Percentiles rank a stretch among this genome's conserved stretches.
Conservation (phyloP, 2,329 filamentous ascomycete species). For the Neonectria sp. region DNA sequence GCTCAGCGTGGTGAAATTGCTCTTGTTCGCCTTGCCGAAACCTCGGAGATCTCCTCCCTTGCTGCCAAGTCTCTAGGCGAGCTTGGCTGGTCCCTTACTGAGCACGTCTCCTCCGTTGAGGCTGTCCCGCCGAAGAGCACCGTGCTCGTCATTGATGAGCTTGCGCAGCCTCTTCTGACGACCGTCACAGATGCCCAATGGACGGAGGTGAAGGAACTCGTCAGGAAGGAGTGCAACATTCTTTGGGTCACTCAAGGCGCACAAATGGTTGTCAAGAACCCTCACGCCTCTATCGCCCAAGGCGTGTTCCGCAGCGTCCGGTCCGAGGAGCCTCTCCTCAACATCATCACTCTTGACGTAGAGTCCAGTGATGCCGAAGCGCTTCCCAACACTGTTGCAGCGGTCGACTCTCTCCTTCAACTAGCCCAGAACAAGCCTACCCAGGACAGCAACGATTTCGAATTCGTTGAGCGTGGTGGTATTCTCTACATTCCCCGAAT, state of each 20-base stretch:
- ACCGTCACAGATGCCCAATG: slow-evolving; percentile 16
- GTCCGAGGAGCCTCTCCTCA: slow-evolving; percentile 19
- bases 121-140: slow-evolving; percentile 4
- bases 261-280: slow-evolving; percentile 22
- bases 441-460: slow-evolving; percentile 21
- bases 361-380: slow-evolving; percentile 9
- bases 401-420: slow-evolving; percentile 12
- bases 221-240: slow-evolving; percentile 24
- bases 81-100: slow-evolving; percentile 1
- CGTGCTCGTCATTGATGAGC: slow-evolving; percentile 22
- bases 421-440: slow-evolving; percentile 6
- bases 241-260: slow-evolving; percentile 32
- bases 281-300: slow-evolving; percentile 14
- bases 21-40: slow-evolving; percentile 1
- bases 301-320: slow-evolving; percentile 29
- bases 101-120: not conserved
- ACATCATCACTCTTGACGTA: slow-evolving; percentile 26
- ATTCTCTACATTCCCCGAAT: slow-evolving; percentile 23
- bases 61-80: slow-evolving; percentile 2
- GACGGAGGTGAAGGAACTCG: slow-evolving; percentile 12
- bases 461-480: slow-evolving; percentile 25
- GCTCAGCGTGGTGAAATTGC: not conserved
- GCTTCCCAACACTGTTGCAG: not conserved
- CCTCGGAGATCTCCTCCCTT: not conserved
- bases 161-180: slow-evolving; percentile 14